Evolutionary conservation across 805 yeast species (phyloP), one percentile per base, ranked within the genome.

Genomic region (Danielia reshetovae): DNA sequence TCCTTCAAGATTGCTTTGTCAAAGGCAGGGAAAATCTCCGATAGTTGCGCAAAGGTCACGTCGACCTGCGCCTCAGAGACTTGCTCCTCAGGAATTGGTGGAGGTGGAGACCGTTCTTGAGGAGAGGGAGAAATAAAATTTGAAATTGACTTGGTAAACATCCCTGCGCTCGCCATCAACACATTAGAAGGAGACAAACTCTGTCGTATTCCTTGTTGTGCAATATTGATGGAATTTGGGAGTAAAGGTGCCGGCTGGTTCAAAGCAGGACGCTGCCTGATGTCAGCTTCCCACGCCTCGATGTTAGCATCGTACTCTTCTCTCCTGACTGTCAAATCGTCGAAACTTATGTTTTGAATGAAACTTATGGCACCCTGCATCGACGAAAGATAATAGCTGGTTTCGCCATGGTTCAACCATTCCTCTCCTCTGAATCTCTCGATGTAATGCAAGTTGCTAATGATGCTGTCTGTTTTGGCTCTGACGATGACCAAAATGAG

Each of bases 311-410:
- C 73, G 41, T 65, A 81, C 44, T 81, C 87, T 26, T 73, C 75
- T 35, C 77, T 74, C 1, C 64, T 53, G 3, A 86, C 75, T 1
- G 88, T 79, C 29, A 88, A 63, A 17, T 78, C 72, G 2, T 74
- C 70, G 23, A 62, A 57, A 22, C 69, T 74, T 28, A 93, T 55
- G 9, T 77, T 74, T 36, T 78, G 75, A 7, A 93, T 74, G 53
- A 87, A 93, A 40, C 81, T 77, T 9, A 88, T 76, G 1, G 97
- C 97, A 2, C 94, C 94, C 50, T 84, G 86, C 18, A 90, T 59
- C n/a, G 96, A 85, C 18, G 95, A 85, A 35, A 93, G 64, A 53
- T 93, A 93, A 58, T 93, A 93, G 27, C 93, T 84, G 0, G 90
- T 81, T 55, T 93, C 99, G 7, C 98, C 97, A 39, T 62, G 68